phyloP scores from a whole-genome alignment of 2,329 filamentous ascomycete genomes.

The Sarocladium oryzae region DNA sequence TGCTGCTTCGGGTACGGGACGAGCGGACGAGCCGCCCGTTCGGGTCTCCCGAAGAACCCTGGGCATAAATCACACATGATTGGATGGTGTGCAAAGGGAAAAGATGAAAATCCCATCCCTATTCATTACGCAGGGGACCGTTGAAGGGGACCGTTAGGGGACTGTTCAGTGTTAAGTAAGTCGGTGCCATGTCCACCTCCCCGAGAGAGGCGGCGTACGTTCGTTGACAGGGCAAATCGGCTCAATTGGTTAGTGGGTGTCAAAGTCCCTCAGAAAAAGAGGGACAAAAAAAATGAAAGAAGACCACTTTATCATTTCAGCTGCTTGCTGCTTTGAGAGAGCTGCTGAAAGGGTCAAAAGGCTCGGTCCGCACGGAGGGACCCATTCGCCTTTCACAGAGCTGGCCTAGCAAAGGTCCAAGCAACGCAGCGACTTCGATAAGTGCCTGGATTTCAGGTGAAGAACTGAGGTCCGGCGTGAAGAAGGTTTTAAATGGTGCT shows the following conservation, averaged over 20 bases:
- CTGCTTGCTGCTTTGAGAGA: background rate
- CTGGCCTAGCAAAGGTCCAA: background rate
- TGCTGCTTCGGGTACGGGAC: background rate
- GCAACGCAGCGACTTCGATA: background rate
- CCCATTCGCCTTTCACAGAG: background rate
- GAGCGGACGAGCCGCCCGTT: conserved; percentile 5
- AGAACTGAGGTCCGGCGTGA: background rate
- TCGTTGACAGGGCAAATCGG: too few relatives aligned
- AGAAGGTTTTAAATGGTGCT: background rate
- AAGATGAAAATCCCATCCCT: background rate
- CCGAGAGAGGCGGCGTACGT: too few relatives aligned
- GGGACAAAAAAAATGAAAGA: background rate
- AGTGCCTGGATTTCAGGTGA: background rate
- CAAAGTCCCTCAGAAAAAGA: too few relatives aligned
- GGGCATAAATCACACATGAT: background rate
- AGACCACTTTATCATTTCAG: too few relatives aligned
- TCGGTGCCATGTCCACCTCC: too few relatives aligned
- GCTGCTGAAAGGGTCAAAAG: background rate
- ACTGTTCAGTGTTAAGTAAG: too few relatives aligned
- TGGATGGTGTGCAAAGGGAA: background rate
- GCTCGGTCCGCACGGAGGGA: conserved; percentile 3
- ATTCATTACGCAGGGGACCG: too few relatives aligned
- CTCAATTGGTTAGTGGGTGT: too few relatives aligned
- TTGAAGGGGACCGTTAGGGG: too few relatives aligned
- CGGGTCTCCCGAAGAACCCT: conserved; percentile 4